phyloP scores from a whole-genome alignment of 768 basidiomycete species.

The Lepiota venenata region DNA sequence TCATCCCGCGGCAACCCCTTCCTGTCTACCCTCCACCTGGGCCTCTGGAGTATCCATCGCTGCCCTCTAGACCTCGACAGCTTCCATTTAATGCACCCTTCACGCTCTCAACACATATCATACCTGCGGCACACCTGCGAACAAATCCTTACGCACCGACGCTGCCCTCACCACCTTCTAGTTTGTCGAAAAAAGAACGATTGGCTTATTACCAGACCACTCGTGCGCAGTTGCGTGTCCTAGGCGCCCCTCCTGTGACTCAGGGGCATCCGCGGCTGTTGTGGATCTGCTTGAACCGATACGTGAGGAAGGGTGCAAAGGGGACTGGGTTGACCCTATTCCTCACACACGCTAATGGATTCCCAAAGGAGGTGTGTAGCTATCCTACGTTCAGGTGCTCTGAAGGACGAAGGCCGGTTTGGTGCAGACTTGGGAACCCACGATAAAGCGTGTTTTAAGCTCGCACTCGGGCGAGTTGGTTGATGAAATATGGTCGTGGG shows the following conservation, averaged over 20 bases:
- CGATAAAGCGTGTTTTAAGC: slow-evolving; percentile 49
- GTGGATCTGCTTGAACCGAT: slow-evolving; percentile 76
- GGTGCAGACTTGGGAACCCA: slow-evolving; percentile 76
- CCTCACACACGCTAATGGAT: slow-evolving; percentile 83
- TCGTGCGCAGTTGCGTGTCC: slow-evolving; percentile 20
- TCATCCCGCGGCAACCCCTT: slow-evolving; percentile 21
- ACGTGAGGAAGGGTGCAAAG: slow-evolving; percentile 37
- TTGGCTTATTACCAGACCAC: slow-evolving; percentile 17
- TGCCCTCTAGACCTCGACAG: slow-evolving; percentile 36
- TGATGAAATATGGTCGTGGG: slow-evolving; percentile 82
- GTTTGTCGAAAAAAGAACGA: slow-evolving; percentile 35
- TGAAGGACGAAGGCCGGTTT: background rate
- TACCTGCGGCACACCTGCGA: slow-evolving; percentile 52
- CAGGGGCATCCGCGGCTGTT: slow-evolving; percentile 42
- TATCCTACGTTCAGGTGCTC: background rate
- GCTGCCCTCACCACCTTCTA: slow-evolving; percentile 26
- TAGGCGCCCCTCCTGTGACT: slow-evolving; percentile 28
- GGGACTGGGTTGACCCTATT: slow-evolving; percentile 63
- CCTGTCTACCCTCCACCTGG: slow-evolving; percentile 38
- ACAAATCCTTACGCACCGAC: slow-evolving; percentile 38
- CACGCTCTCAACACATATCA: slow-evolving; percentile 48
- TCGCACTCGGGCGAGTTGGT: slow-evolving; percentile 30
- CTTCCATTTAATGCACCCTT: slow-evolving; percentile 33
- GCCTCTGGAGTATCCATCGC: slow-evolving; percentile 27
- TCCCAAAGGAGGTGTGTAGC: slow-evolving; percentile 73